Percentiles rank a stretch among this genome's conserved stretches.
phyloP scores from a whole-genome alignment of 345 rosid species.

The Boechera divaricarpa region DNA sequence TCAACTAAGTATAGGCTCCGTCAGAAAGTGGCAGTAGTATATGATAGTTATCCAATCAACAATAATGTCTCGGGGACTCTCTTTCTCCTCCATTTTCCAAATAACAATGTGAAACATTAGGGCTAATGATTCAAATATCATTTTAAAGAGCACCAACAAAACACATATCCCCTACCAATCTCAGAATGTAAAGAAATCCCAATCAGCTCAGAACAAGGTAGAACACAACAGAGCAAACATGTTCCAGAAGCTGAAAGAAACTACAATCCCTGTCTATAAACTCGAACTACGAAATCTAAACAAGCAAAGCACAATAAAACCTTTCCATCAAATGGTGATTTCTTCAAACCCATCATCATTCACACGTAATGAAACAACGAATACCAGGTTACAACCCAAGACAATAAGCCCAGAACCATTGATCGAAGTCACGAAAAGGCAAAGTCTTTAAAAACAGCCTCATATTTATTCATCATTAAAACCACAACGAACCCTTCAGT shows the following conservation, averaged over 20 bases:
- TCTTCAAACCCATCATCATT: background rate
- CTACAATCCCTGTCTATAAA: background rate
- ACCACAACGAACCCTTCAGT: background rate
- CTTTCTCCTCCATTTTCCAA: background rate
- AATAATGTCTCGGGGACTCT: background rate
- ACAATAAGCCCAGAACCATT: background rate
- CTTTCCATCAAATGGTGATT: background rate
- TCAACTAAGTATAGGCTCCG: background rate
- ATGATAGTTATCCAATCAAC: background rate
- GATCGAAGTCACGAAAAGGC: background rate
- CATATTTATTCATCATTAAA: background rate
- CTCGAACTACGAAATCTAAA: background rate
- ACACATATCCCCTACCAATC: background rate
- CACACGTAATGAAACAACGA: constrained; percentile 20
- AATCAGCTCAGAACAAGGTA: background rate
- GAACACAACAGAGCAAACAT: constrained; percentile 1
- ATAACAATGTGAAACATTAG: background rate
- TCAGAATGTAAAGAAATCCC: background rate
- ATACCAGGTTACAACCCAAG: background rate
- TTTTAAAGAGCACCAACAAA: background rate
- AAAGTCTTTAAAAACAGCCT: too few relatives aligned
- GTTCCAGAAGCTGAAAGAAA: background rate
- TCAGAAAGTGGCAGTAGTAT: background rate
- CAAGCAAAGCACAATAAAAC: background rate
- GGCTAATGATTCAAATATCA: background rate